Evolutionary conservation across 257 asterid species (phyloP), one percentile per base, ranked within the genome.

Genomic region (Fraxinus americana): DNA sequence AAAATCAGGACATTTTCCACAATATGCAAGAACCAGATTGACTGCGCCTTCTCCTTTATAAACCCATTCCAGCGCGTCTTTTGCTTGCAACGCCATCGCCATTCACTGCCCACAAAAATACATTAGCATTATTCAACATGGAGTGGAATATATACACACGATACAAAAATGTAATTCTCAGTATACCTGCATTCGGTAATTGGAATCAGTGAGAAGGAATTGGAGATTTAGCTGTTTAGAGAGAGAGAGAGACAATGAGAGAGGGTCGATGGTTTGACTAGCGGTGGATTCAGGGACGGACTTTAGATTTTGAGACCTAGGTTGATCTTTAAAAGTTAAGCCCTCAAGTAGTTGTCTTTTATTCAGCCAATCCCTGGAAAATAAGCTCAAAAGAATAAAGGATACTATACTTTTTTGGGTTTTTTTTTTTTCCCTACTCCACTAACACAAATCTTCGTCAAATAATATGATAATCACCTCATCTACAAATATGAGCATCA

Each of bases 11-110:
- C 92, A 82, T 76, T 76, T 83, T 75, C 99, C 99, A 74, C 85
- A 84, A 78, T 95, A 93, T 57, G 94, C 88, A 76, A 95, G 96
- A 87, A 95, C 91, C 75, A 95, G 86, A 85, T 95, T 93, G 43
- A 87, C 90, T 57, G 94, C 97, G 73, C 99, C 99, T 87, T 93
- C 99, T 69, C 98, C 99, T 87, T 96, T 92, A 43, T 96, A 96
- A 80, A 85, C 76, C 98, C 99, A 96, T 45, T 96, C 97, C 54
- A 71, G 73, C 1, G 98, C 97, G 70, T 96, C 92, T 57, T 93
- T 80, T 12, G 83, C 95, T 75, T 80, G 82, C 86, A 96, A 89
- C 82, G 78, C 83, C 82, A 81, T 83, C 76, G 84, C 91, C 97
- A 93, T 92, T 83, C 86, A 61, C 93, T 82, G 86, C 72, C 39